Evolutionary conservation across 1,139 yeast species (phyloP), one percentile per base, ranked within the genome.

Genomic region (Kodamaea fungicola): DNA sequence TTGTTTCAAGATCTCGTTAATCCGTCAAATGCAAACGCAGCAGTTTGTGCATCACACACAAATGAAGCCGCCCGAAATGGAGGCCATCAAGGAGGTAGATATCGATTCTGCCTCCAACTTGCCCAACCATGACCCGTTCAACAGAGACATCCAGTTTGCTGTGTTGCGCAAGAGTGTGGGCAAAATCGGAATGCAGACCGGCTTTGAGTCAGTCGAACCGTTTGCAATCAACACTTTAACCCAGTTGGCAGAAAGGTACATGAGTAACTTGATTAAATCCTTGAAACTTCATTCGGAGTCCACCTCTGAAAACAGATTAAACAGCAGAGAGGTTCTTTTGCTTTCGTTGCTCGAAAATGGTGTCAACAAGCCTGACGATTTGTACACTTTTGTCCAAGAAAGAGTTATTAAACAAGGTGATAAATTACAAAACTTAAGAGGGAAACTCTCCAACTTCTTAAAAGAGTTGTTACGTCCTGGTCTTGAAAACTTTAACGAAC

Each of bases 1-100:
- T 3, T 90, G 97, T 57, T 86, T 88, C 62, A 90, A 90, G 57
- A 87, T 94, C 23, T 83, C 95, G 2, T 67, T 90, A 36, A 85
- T 94, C 42, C 73, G 96, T 43, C 95, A 87, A 58, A 83, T 92
- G 88, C 96, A 92, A 54, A 90, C 89, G 22, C 87, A 81, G 43
- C 83, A 79, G 44, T 80, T 80, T 61, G 71, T 85, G 40, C 94
- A 85, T 55, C 83, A 81, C 41, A 74, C 88, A 0, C 89, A 83
- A 50, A 70, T 82, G 71, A 78, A 76, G 46, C 80, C 84, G 22
- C 90, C 90, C 2, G 83, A 76, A 40, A 73, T 80, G 26, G 83
- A 79, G 33, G 58, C 71, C 3, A 61, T 90, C 8, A 64, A 68
- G 38, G 94, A 87, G 44, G 60, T 71, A 8, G 97, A 90, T 55